Evolutionary conservation across 495 filamentous ascomycete genomes (phyloP).

Genomic region (Lentithecium fluviatile): DNA sequence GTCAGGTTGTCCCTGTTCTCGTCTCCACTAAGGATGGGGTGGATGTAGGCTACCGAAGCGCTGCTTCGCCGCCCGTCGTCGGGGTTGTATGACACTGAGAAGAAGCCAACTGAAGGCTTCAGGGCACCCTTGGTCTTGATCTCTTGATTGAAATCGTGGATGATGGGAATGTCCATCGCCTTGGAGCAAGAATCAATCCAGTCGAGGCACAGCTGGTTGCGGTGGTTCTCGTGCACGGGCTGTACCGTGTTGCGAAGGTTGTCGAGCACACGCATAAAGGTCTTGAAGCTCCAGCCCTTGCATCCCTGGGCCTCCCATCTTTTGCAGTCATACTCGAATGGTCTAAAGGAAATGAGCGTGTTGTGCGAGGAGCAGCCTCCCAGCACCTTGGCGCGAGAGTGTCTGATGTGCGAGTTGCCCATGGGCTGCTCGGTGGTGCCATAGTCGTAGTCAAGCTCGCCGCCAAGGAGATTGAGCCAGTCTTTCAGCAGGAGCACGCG

Average conservation of each 20-base stretch:
- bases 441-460: slow-evolving; percentile 84
- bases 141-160: slow-evolving; percentile 77
- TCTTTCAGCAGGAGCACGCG: slow-evolving; percentile 72
- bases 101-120: slow-evolving; percentile 75
- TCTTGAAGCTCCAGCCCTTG: slow-evolving; percentile 75
- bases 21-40: slow-evolving; percentile 73
- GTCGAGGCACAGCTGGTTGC: slow-evolving; percentile 81
- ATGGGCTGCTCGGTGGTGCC: slow-evolving; percentile 75
- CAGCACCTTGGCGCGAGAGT: slow-evolving; percentile 80
- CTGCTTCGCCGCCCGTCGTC: slow-evolving; percentile 75
- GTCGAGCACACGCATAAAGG: slow-evolving; percentile 71
- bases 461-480: slow-evolving; percentile 74
- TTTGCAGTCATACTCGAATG: slow-evolving; percentile 75
- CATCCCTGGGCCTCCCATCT: slow-evolving; percentile 71
- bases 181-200: slow-evolving; percentile 73
- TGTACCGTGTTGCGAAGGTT: slow-evolving; percentile 76
- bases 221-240: slow-evolving; percentile 71
- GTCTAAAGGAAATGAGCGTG: slow-evolving; percentile 80
- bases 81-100: slow-evolving; percentile 79
- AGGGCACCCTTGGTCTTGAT: slow-evolving; percentile 67
- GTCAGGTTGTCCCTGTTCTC: slow-evolving; percentile 76
- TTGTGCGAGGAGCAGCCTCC: slow-evolving; percentile 87
- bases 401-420: slow-evolving; percentile 78
- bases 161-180: slow-evolving; percentile 70
- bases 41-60: slow-evolving; percentile 81